These are phyloP conservation scores for Malus fusca DNA, from an alignment of 306 rosid species.

Conservation along the genomic window DNA sequence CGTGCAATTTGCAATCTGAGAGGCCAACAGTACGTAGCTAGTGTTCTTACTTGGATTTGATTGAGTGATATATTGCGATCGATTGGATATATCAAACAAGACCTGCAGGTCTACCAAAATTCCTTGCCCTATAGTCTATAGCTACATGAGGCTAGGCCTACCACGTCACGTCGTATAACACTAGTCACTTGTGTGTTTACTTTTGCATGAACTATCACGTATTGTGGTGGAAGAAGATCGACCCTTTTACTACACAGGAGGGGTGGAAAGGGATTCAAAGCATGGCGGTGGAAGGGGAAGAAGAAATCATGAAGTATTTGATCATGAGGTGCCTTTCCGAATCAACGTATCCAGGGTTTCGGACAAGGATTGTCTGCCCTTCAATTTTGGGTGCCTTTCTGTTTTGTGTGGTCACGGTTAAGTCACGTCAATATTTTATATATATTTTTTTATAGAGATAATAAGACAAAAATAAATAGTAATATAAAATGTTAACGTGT, in stretches of 20 bases:
- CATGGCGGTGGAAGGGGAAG: background rate
- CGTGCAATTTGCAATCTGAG: slow-evolving; percentile 38
- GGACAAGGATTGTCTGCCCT: too few species aligned
- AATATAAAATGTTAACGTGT: too few species aligned
- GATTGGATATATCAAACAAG: slow-evolving; percentile 41
- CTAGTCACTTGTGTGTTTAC: background rate
- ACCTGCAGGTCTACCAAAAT: slow-evolving; percentile 20
- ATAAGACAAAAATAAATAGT: too few species aligned
- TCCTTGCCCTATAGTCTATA: slow-evolving; percentile 3
- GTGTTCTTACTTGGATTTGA: slow-evolving; percentile 42
- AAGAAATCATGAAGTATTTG: background rate
- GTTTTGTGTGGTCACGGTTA: too few species aligned
- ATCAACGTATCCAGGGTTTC: background rate
- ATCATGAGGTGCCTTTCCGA: background rate
- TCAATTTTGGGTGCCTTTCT: too few species aligned
- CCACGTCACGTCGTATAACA: background rate
- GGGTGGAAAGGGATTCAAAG: background rate
- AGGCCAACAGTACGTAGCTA: slow-evolving; percentile 36
- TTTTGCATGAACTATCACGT: slow-evolving; percentile 50
- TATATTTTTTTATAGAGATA: too few species aligned
- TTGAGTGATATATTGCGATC: slow-evolving; percentile 27
- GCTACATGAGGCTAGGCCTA: background rate
- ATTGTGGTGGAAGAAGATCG: background rate
- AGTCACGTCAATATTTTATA: too few species aligned
- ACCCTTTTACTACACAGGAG: background rate